phyloP scores from a whole-genome alignment of 2,329 filamentous ascomycete genomes.

The Fusarium napiforme region DNA sequence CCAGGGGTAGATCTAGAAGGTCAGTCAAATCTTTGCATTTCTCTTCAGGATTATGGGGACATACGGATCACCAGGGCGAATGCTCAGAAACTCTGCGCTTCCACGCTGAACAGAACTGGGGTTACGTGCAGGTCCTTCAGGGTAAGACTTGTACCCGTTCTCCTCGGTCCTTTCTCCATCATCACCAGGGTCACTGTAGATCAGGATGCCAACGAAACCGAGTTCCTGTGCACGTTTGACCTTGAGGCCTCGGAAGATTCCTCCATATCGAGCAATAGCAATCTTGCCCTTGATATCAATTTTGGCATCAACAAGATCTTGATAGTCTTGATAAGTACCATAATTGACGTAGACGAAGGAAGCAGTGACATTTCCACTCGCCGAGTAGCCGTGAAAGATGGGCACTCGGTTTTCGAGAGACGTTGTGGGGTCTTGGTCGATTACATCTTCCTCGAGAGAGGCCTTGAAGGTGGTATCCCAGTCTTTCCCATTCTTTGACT shows the following conservation, averaged over 20 bases:
- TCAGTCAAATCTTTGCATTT: constrained; percentile 12
- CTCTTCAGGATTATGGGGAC: constrained; percentile 11
- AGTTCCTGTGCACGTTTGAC: constrained; percentile 92
- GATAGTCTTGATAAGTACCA: constrained; percentile 85
- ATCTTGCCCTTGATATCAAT: constrained; percentile 86
- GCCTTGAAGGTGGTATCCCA: constrained; percentile 82
- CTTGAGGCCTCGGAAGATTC: constrained; percentile 89
- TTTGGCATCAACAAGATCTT: constrained; percentile 80
- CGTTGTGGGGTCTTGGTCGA: constrained; percentile 85
- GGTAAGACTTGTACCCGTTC: constrained; percentile 83
- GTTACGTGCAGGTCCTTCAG: constrained; percentile 85
- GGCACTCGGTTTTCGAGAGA: constrained; percentile 78
- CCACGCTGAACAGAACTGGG: constrained; percentile 91
- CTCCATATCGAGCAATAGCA: constrained; percentile 85
- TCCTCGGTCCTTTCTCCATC: constrained; percentile 84
- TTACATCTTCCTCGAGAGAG: constrained; percentile 82
- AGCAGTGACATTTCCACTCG: constrained; percentile 89
- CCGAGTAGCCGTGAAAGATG: constrained; percentile 95
- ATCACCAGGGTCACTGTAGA: constrained; percentile 91
- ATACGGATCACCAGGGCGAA: constrained; percentile 74
- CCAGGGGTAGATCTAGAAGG: constrained; percentile 79
- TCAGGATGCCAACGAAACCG: constrained; percentile 84
- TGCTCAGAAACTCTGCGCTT: constrained; percentile 83
- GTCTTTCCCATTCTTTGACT: constrained; percentile 47
- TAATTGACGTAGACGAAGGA: constrained; percentile 92